Conservation (phyloP, 2,329 filamentous ascomycete species). For the Colletotrichum eremochloae region DNA sequence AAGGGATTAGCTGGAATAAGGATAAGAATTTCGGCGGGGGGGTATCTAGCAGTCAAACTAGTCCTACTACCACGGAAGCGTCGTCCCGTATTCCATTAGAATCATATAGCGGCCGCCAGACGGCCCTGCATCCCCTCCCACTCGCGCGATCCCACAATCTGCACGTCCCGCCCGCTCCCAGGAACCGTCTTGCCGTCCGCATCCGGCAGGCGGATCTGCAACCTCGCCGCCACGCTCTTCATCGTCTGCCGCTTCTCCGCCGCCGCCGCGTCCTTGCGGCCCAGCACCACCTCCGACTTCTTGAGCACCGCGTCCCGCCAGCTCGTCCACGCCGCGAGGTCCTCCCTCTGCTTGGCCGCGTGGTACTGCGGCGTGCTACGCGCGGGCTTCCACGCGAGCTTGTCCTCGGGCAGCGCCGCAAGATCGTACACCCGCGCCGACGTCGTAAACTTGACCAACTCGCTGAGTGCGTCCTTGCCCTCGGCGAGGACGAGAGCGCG, state of each 20-base stretch:
- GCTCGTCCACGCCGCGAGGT: conserved; percentile 72
- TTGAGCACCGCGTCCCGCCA: conserved; percentile 69
- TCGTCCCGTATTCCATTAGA: conserved; percentile 19
- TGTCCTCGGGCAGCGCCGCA: conserved; percentile 67
- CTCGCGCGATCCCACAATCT: conserved; percentile 66
- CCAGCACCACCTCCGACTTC: conserved; percentile 61
- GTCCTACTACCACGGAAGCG: conserved; percentile 32
- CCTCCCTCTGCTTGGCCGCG: conserved; percentile 74
- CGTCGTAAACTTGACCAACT: conserved; percentile 73
- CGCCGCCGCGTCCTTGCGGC: conserved; percentile 41
- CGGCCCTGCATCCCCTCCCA: conserved; percentile 68
- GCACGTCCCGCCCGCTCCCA: conserved; percentile 56
- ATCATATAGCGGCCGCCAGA: conserved; percentile 47
- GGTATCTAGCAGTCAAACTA: conserved; percentile 37
- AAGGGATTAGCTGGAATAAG: conserved; percentile 5
- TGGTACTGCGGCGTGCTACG: conserved; percentile 75
- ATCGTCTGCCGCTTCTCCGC: conserved; percentile 49
- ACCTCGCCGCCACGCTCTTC: conserved; percentile 58
- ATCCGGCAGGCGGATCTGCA: conserved; percentile 65
- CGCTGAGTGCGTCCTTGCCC: conserved; percentile 72
- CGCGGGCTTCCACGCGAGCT: conserved; percentile 75
- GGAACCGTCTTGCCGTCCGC: conserved; percentile 59
- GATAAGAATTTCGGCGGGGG: conserved; percentile 2
- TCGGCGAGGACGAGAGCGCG: conserved; percentile 69
- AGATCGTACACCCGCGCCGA: conserved; percentile 72